Evolutionary conservation across 2,329 filamentous ascomycete genomes (phyloP), one percentile per base, ranked within the genome.

Genomic region (Alternaria sp.): DNA sequence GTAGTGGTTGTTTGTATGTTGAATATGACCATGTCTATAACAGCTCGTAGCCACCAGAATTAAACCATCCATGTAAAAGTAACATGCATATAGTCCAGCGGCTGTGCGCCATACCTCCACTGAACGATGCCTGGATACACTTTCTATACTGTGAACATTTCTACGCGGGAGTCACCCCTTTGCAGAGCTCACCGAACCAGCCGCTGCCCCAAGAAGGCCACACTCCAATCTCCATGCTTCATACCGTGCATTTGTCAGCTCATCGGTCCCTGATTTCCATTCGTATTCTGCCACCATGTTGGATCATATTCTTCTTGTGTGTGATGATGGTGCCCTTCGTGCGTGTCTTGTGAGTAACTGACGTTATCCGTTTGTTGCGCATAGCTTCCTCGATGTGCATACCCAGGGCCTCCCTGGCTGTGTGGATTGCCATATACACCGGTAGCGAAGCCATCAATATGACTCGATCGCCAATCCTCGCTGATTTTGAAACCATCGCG

Each of bases 401-500:
- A 64, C 0, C 41, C 36, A 16, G 38, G 22, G n/a, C 55, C 57
- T 22, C 42, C 42, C 2, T 52, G 56, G 32, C 42, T 30, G 20
- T 54, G 55, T 7, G 26, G 16, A 14, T 41, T 24, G 30, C 53
- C 53, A 26, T 64, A 64, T 3, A 64, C 60, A 46, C 51, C 51
- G 11, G 60, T 22, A 26, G 48, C 52, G 54, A 64, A 72, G 18
- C 66, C 66, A 20, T 65, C 61, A 3, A 63, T 51, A 24, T 65
- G 57, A n/a, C 54, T 68, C 6, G 65, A 64, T 20, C 65, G 64
- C 65, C 67, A 70, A 36, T 71, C 66, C 38, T 68, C 64, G 53
- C 58, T 66, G 42, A 79, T 70, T 57, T 74, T 75, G 62, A 79
- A 79, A 0, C 77, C 77, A 43, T 79, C 75, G 24, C 75, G 66